A percentile compares a stretch with the other conserved stretches of the same genome.
These are phyloP conservation scores for Westerdykella ornata DNA, from an alignment of 2,329 filamentous ascomycete genomes.

Conservation along the genomic window DNA sequence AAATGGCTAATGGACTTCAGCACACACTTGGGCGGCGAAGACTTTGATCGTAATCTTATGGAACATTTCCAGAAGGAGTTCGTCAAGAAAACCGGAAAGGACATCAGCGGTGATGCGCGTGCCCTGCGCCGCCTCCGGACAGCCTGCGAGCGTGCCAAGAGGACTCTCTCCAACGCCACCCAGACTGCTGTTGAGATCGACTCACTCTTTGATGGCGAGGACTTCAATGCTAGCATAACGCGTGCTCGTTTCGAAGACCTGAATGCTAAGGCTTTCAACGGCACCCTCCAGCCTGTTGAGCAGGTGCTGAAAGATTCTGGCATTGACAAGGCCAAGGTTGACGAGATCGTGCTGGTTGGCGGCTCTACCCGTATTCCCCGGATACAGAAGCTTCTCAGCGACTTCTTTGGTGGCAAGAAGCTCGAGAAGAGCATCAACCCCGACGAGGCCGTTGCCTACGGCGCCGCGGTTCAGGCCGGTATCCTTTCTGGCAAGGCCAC, in stretches of 20 bases:
- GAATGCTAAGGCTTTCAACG: slow-evolving; percentile 89
- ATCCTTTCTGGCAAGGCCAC: slow-evolving; percentile 98
- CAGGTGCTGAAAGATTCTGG: slow-evolving; percentile 91
- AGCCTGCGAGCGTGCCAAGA: slow-evolving; percentile 99
- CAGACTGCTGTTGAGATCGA: slow-evolving; percentile 98
- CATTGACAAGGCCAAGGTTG: slow-evolving; percentile 83
- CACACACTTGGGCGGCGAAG: slow-evolving; percentile 89
- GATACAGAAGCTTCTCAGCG: slow-evolving; percentile 98
- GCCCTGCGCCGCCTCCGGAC: slow-evolving; percentile 93
- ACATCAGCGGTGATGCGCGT: slow-evolving; percentile 71
- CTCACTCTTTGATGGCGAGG: slow-evolving; percentile 95
- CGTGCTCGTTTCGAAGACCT: slow-evolving; percentile 98
- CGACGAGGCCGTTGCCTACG: slow-evolving; percentile 97
- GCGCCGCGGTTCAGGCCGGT: slow-evolving; percentile 96
- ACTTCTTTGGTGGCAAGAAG: slow-evolving; percentile 99
- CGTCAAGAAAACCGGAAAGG: slow-evolving; percentile 72
- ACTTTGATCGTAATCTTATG: slow-evolving; percentile 93
- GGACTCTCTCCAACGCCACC: slow-evolving; percentile 93
- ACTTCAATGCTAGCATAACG: slow-evolving; percentile 95
- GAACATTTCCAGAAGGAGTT: slow-evolving; percentile 98
- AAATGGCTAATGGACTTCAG: neutral
- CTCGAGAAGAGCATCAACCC: slow-evolving; percentile 99
- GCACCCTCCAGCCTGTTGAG: slow-evolving; percentile 89
- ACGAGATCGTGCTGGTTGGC: slow-evolving; percentile 98
- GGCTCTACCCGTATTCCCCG: slow-evolving; percentile 97